phyloP scores from a whole-genome alignment of 2,329 filamentous ascomycete species.

The Fusarium pininemorale region DNA sequence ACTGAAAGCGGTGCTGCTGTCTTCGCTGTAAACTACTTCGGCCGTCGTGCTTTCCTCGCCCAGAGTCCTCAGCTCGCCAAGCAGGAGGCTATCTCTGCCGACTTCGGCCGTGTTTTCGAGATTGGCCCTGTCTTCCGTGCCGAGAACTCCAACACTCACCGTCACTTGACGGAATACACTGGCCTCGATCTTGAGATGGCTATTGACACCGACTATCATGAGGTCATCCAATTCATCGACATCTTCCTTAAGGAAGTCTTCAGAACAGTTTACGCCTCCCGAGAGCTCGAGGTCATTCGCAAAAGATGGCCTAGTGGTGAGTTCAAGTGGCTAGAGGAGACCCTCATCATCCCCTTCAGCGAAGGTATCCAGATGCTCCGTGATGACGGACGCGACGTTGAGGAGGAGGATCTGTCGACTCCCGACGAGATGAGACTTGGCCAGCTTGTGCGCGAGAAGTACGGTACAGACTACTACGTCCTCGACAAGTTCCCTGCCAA shows the following conservation, averaged over 20 bases:
- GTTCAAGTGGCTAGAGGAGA: constrained; percentile 86
- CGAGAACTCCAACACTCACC: constrained; percentile 94
- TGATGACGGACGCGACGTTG: constrained; percentile 80
- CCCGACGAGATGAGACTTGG: constrained; percentile 88
- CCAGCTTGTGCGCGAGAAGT: constrained; percentile 85
- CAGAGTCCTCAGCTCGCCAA: constrained; percentile 93
- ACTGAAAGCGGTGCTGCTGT: constrained; percentile 93
- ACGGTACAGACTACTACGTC: constrained; percentile 90
- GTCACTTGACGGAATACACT: constrained; percentile 94
- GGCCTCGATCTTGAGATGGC: constrained; percentile 94
- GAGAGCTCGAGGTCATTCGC: constrained; percentile 82
- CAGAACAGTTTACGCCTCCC: constrained; percentile 53
- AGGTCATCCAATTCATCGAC: constrained; percentile 83
- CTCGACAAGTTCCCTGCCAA: constrained; percentile 90
- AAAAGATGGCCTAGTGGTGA: constrained; percentile 87
- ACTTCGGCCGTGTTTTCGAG: constrained; percentile 90
- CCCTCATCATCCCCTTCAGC: constrained; percentile 80
- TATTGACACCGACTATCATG: constrained; percentile 88
- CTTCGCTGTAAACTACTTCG: constrained; percentile 93
- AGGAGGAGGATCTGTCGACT: constrained; percentile 81
- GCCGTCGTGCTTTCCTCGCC: constrained; percentile 83
- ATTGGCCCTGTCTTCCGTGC: constrained; percentile 79
- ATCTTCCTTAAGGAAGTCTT: constrained; percentile 80
- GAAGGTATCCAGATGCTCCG: constrained; percentile 85
- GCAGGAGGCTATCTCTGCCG: constrained; percentile 90